Percentiles rank a stretch among this genome's conserved stretches.
Conservation (phyloP, 176 grass and related monocot genomes). For the Saccharum spontaneum region DNA sequence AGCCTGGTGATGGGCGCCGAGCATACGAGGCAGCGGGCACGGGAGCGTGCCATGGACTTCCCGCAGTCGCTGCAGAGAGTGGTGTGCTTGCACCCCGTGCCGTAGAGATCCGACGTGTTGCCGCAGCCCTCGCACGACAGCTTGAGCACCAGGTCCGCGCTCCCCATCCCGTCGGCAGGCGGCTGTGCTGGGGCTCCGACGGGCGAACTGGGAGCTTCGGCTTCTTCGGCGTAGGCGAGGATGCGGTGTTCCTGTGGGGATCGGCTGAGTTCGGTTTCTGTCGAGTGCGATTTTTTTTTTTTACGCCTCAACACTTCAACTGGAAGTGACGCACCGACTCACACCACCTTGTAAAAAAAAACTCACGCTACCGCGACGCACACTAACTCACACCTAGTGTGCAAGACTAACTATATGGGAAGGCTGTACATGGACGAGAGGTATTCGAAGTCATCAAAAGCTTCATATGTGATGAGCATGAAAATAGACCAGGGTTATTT, state of each 20-base stretch:
- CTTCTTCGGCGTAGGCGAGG: constrained; percentile 24
- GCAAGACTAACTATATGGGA: too few species aligned
- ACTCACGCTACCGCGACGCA: too few species aligned
- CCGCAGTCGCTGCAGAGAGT: constrained; percentile 88
- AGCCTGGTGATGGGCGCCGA: constrained; percentile 66
- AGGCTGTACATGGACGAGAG: too few species aligned
- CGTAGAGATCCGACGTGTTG: constrained; percentile 81
- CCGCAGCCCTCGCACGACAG: constrained; percentile 77
- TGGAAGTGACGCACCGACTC: too few species aligned
- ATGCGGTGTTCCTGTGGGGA: not conserved
- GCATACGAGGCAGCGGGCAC: constrained; percentile 70
- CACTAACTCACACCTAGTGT: too few species aligned
- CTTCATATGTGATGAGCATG: too few species aligned
- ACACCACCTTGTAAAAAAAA: too few species aligned
- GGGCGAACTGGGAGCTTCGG: not conserved
- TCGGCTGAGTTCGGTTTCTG: not conserved
- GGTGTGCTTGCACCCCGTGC: constrained; percentile 89
- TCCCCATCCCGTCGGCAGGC: constrained; percentile 20
- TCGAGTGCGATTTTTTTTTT: not conserved
- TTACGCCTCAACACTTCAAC: too few species aligned
- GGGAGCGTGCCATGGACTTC: constrained; percentile 72
- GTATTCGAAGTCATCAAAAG: too few species aligned
- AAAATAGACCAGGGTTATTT: too few species aligned
- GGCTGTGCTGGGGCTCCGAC: not conserved
- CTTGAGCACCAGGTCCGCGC: constrained; percentile 85